These are phyloP conservation scores for Anthracocystis walkeri DNA, from an alignment of 1,284 basidiomycete species.

Conservation along the genomic window DNA sequence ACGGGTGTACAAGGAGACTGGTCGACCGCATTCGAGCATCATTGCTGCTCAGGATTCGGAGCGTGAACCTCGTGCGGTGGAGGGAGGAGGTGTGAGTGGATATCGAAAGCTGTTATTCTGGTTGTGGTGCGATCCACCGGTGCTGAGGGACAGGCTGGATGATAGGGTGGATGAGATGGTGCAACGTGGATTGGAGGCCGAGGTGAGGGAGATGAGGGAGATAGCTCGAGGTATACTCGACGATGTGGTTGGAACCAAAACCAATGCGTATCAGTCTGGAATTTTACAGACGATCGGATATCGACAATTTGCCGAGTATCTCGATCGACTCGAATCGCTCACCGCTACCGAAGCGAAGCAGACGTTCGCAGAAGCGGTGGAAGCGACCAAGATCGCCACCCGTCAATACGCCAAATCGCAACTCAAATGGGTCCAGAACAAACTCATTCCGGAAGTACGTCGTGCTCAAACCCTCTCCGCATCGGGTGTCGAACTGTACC, in stretches of 20 bases:
- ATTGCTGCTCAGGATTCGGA: constrained; percentile 73
- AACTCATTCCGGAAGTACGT: constrained; percentile 81
- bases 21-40: constrained; percentile 77
- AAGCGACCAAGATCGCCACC: constrained; percentile 86
- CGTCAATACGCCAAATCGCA: constrained; percentile 92
- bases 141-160: constrained; percentile 80
- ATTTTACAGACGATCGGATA: constrained; percentile 97
- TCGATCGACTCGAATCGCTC: constrained; percentile 69
- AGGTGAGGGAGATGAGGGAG: constrained; percentile 76
- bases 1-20: constrained; percentile 81
- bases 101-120: constrained; percentile 86
- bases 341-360: background rate
- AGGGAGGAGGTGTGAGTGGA: constrained; percentile 15
- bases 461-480: constrained; percentile 15
- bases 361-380: constrained; percentile 76
- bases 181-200: constrained; percentile 84
- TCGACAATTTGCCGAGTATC: constrained; percentile 84
- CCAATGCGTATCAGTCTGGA: constrained; percentile 75
- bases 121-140: constrained; percentile 82
- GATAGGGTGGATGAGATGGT: constrained; percentile 89
- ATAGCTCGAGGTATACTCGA: constrained; percentile 62
- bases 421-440: constrained; percentile 90
- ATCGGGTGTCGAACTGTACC: constrained; percentile 69
- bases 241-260: too few species aligned
- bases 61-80: too few species aligned